Evolutionary conservation across 305 asterid genomes (phyloP).

Genomic region (Fraxinus albicans): DNA sequence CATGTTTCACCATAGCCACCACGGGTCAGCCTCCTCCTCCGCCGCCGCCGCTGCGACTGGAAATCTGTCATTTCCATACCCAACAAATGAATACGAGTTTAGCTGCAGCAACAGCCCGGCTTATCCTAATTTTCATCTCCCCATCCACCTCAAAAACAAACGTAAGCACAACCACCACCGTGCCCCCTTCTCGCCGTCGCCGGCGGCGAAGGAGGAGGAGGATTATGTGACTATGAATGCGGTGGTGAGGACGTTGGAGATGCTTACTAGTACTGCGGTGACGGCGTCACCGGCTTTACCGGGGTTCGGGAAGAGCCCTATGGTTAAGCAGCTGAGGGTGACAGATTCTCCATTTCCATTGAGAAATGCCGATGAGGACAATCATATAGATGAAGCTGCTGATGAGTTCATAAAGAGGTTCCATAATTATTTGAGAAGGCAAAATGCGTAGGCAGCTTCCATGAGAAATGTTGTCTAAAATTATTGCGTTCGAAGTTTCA

Average conservation of each 20-base stretch:
- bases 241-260: slow-evolving; percentile 35
- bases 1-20: slow-evolving; percentile 45
- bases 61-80: background rate
- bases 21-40: slow-evolving; percentile 18
- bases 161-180: slow-evolving; percentile 21
- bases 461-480: background rate
- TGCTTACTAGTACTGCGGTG: slow-evolving; percentile 28
- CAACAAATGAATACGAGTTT: slow-evolving; percentile 29
- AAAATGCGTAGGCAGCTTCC: slow-evolving; percentile 22
- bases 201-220: background rate
- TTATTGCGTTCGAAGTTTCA: background rate
- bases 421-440: slow-evolving; percentile 46
- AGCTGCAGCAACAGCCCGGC: slow-evolving; percentile 36
- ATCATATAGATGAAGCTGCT: slow-evolving; percentile 62
- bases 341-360: slow-evolving; percentile 41
- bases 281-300: slow-evolving; percentile 63
- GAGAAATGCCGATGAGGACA: slow-evolving; percentile 31
- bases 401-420: slow-evolving; percentile 59
- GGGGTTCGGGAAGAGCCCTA: slow-evolving; percentile 66
- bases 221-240: slow-evolving; percentile 14
- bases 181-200: background rate
- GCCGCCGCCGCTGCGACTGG: slow-evolving; percentile 11
- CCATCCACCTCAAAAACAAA: slow-evolving; percentile 27
- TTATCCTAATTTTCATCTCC: slow-evolving; percentile 20
- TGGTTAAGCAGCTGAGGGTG: slow-evolving; percentile 46